Evolutionary conservation across 108 stramenopile genomes (phyloP).

Genomic region (Parmales sp.): DNA sequence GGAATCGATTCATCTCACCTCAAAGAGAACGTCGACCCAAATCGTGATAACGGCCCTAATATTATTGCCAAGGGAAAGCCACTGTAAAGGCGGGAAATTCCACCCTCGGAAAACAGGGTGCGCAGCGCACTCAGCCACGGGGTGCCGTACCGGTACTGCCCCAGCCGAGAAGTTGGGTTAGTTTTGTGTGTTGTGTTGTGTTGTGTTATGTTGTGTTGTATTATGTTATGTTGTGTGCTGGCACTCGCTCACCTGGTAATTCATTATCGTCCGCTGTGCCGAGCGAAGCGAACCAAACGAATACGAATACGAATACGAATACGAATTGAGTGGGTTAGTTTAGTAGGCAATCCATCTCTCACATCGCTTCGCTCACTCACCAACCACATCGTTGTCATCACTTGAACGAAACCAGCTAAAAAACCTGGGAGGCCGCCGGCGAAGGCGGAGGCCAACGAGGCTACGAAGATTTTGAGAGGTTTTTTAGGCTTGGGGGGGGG

Average conservation of each 20-base stretch:
- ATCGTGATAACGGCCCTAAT: conserved; percentile 78
- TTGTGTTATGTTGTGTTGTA: no score
- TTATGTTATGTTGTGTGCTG: no score
- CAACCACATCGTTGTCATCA: conserved; percentile 69
- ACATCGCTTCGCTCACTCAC: not conserved
- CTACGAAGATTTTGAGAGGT: no score
- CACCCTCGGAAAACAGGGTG: conserved; percentile 67
- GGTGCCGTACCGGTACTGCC: conserved; percentile 86
- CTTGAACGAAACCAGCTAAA: conserved; percentile 75
- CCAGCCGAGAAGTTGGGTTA: no score
- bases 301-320: not conserved
- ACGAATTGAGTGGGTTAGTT: not conserved
- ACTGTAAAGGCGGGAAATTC: conserved; percentile 79
- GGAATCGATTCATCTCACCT: not conserved
- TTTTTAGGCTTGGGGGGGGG: no score
- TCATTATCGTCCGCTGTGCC: conserved; percentile 66
- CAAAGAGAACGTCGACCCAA: conserved; percentile 77
- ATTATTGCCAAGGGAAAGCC: conserved; percentile 81
- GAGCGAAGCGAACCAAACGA: not conserved
- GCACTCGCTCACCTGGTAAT: no score
- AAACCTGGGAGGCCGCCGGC: conserved; percentile 83
- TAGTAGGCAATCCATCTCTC: not conserved
- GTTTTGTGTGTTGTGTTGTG: no score
- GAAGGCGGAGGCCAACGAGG: conserved; percentile 12
- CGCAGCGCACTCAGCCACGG: conserved; percentile 49